Evolutionary conservation across 768 basidiomycete genomes (phyloP).

Genomic region (Kwoniella pini): DNA sequence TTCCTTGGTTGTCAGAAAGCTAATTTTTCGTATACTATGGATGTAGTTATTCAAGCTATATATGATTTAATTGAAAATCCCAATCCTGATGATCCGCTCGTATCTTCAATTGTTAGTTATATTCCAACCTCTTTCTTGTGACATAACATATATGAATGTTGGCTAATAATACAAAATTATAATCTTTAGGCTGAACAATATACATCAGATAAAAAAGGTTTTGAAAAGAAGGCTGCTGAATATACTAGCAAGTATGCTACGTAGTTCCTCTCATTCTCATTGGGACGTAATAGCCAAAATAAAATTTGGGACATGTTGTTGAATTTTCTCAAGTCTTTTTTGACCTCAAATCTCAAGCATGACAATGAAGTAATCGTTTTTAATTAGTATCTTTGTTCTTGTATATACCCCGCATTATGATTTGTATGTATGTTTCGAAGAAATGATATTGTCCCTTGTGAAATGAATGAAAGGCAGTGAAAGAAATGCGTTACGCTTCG

Average conservation of each 20-base stretch:
- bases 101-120: slow-evolving; percentile 50
- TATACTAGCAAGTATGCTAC: slow-evolving; percentile 36
- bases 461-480: no score
- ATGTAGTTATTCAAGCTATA: slow-evolving; percentile 49
- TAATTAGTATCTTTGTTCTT: not conserved
- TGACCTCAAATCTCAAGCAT: no score
- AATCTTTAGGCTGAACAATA: slow-evolving; percentile 52
- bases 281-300: no score
- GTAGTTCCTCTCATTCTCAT: no score
- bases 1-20: no score
- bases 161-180: no score
- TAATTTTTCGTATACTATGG: not conserved
- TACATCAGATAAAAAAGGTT: slow-evolving; percentile 40
- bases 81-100: slow-evolving; percentile 55
- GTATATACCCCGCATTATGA: slow-evolving; percentile 5
- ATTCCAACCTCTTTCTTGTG: not conserved
- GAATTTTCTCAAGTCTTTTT: no score
- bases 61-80: slow-evolving; percentile 53
- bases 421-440: not conserved
- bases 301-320: no score
- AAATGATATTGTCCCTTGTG: no score
- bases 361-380: no score
- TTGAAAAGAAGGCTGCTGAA: slow-evolving; percentile 46
- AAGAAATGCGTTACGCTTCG: no score
- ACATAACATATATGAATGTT: not conserved